phyloP scores from a whole-genome alignment of 1,284 basidiomycete genomes.

The Cryptococcus sp. region DNA sequence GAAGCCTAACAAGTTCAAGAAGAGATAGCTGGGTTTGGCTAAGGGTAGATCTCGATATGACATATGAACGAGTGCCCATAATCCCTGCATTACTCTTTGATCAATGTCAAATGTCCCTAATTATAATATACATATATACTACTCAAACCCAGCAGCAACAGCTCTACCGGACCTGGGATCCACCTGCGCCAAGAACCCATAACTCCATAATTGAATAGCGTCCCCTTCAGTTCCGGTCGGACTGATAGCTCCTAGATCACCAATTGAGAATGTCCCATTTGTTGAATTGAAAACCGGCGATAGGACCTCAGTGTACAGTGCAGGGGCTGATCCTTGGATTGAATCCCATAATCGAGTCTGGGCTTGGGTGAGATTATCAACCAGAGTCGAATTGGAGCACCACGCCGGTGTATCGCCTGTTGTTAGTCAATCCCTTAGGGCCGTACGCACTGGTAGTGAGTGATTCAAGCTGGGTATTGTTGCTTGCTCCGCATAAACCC shows the following conservation, averaged over 20 bases:
- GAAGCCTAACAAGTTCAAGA: conserved; percentile 37
- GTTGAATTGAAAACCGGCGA: conserved; percentile 24
- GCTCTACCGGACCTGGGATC: conserved; percentile 34
- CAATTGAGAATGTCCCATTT: conserved; percentile 29
- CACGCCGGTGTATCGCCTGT: conserved; percentile 32
- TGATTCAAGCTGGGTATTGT: conserved; percentile 10
- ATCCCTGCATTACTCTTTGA: background rate
- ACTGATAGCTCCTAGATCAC: conserved; percentile 36
- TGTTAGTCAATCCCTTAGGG: background rate
- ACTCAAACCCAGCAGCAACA: conserved; percentile 23
- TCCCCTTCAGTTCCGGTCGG: conserved; percentile 47
- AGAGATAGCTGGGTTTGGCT: background rate
- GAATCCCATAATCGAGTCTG: conserved; percentile 49
- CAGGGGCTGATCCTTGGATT: conserved; percentile 44
- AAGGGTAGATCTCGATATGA: background rate
- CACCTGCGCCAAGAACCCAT: conserved; percentile 42
- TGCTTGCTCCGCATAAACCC: conserved; percentile 37
- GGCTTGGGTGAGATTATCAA: conserved; percentile 37
- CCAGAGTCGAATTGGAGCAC: conserved; percentile 46
- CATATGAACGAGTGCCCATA: background rate
- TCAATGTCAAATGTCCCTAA: too few relatives aligned
- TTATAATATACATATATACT: background rate
- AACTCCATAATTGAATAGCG: conserved; percentile 48
- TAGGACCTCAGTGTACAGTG: conserved; percentile 41
- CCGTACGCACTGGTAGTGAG: conserved; percentile 7